Percentiles rank a stretch among this genome's conserved stretches.
Evolutionary conservation across 2,329 filamentous ascomycete genomes (phyloP).

Genomic region (Calonectria montana): DNA sequence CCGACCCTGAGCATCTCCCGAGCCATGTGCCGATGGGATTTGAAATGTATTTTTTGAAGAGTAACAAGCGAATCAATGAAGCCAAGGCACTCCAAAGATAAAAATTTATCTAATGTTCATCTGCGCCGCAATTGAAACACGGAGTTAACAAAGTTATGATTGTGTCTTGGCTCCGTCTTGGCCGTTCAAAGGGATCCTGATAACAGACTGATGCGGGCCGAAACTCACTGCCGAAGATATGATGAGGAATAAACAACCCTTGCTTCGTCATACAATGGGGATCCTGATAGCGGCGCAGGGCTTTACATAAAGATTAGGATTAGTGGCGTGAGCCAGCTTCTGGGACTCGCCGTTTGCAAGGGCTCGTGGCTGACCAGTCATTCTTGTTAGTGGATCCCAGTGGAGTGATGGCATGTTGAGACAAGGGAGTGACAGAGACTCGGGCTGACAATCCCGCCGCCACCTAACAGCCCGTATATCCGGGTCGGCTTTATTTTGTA

Average conservation of each 20-base stretch:
- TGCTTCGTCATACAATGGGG: neutral
- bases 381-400: neutral
- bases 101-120: neutral
- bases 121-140: neutral
- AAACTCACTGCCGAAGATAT: neutral
- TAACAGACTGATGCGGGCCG: neutral
- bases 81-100: neutral
- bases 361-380: neutral
- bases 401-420: slow-evolving; percentile 4
- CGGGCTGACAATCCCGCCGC: slow-evolving; percentile 5
- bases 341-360: neutral
- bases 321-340: neutral
- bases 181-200: neutral
- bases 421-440: neutral
- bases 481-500: neutral
- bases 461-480: neutral
- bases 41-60: neutral
- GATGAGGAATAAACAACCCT: neutral
- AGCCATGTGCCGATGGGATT: neutral
- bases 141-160: neutral
- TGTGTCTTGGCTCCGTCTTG: neutral
- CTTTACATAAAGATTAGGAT: slow-evolving; percentile 3
- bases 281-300: neutral
- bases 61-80: neutral
- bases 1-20: neutral